Evolutionary conservation across 164 flowering plant genomes (phyloP), one percentile per base, ranked within the genome.

Genomic region (Piper longum): DNA sequence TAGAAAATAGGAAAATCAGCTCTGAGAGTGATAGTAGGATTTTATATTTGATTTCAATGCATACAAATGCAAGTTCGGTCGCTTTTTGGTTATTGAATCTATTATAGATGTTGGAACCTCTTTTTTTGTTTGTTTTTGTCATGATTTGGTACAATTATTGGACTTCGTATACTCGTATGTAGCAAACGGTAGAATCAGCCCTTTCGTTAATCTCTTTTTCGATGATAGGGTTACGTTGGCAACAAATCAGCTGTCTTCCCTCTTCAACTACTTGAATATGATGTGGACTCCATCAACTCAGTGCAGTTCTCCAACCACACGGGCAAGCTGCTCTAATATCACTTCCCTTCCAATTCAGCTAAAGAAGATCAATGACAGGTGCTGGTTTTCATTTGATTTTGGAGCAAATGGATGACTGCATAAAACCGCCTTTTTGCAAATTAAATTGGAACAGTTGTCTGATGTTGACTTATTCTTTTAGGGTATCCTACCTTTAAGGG

Each of bases 291-390:
- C 17, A 89, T 95, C 71, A 84, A 90, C 78, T 95, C 99, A 16
- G 99, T 95, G 42, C 99, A 95, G 75, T 90, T 95, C 81, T 95
- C 99, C 67, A 95, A 95, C 70, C 99, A 95, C 80, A 95, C 99
- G 82, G 98, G 98, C 86, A 87, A 91, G 96, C 83, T 75, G 82
- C 81, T 83, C 65, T 80, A 74, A 0, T 68, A 73, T 64, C 65
- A 73, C 79, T 79, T 74, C 74, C 72, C 67, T 77, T 73, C 68
- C 67, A 67, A 80, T 69, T 74, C 69, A 72, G 70, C 77, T 72
- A 69, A 76, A 57, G 76, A 74, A 71, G 68, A 76, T 71, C 77
- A 72, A 82, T 70, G 69, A 73, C 72, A 60, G 79, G 84, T 78
- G 83, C 72, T 78, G 70, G 69, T 69, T 69, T 74, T 40, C 8